Percentiles rank a stretch among this genome's conserved stretches.
Evolutionary conservation across 495 filamentous ascomycete genomes (phyloP).

Genomic region (Achaetomiella virescens): DNA sequence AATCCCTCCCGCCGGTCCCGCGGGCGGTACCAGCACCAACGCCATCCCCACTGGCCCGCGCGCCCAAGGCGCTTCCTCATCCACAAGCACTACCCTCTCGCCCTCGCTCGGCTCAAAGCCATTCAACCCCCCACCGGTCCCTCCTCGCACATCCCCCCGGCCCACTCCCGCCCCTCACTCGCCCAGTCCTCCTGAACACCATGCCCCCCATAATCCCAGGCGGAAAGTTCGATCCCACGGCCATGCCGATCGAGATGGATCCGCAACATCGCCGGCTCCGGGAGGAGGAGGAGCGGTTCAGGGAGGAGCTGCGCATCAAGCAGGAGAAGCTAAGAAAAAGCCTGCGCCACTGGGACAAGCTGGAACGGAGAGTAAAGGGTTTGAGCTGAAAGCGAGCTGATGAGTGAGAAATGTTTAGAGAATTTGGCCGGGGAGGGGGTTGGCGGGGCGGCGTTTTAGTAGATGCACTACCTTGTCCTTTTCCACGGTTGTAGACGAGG

Average conservation of each 20-base stretch:
- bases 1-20: slow-evolving; percentile 26
- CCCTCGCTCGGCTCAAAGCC: slow-evolving; percentile 24
- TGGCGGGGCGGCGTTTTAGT: slow-evolving; percentile 38
- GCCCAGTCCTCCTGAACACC: slow-evolving; percentile 37
- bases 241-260: slow-evolving; percentile 35
- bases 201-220: slow-evolving; percentile 38
- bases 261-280: slow-evolving; percentile 32
- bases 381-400: slow-evolving; percentile 42
- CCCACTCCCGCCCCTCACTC: slow-evolving; percentile 27
- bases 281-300: slow-evolving; percentile 43
- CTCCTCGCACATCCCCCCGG: slow-evolving; percentile 23
- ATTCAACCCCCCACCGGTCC: slow-evolving; percentile 49
- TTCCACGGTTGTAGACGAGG: too few relatives aligned
- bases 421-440: slow-evolving; percentile 40
- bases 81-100: slow-evolving; percentile 10
- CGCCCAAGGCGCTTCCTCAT: slow-evolving; percentile 24
- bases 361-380: slow-evolving; percentile 41
- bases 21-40: slow-evolving; percentile 22
- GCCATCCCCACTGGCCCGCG: slow-evolving; percentile 43
- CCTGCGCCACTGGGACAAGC: slow-evolving; percentile 35
- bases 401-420: slow-evolving; percentile 38
- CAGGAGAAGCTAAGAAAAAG: slow-evolving; percentile 41
- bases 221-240: slow-evolving; percentile 37
- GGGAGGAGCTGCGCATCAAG: slow-evolving; percentile 39
- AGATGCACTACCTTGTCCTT: too few relatives aligned